Percentiles rank a stretch among this genome's conserved stretches.
phyloP scores from a whole-genome alignment of 805 yeast genomes.

The Metschnikowia picachoensis region DNA sequence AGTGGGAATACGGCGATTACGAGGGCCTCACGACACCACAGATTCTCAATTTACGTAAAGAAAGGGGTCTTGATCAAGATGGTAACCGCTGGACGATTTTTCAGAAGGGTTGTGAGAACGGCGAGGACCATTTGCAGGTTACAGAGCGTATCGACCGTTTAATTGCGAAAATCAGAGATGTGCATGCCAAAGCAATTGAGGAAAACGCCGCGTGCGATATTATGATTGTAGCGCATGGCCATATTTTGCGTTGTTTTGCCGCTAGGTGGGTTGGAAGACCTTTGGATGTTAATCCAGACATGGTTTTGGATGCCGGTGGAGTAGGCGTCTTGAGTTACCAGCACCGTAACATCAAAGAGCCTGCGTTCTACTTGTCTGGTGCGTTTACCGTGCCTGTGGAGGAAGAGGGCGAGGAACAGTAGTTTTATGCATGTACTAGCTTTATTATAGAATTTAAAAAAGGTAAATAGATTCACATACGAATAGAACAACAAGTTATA shows the following conservation, averaged over 20 bases:
- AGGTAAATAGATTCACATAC: no score
- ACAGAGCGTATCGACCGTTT: constrained; percentile 67
- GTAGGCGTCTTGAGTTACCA: constrained; percentile 89
- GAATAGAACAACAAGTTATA: no score
- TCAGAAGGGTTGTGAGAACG: constrained; percentile 91
- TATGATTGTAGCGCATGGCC: constrained; percentile 89
- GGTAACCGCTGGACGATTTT: constrained; percentile 71
- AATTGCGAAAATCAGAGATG: constrained; percentile 57
- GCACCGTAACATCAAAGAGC: constrained; percentile 80
- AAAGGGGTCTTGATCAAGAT: constrained; percentile 49
- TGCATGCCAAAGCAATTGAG: constrained; percentile 54
- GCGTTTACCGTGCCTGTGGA: constrained; percentile 73
- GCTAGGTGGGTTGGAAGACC: constrained; percentile 76
- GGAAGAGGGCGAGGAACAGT: constrained; percentile 39
- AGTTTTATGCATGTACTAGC: not conserved
- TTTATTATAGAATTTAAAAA: no score
- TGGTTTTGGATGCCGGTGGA: constrained; percentile 91
- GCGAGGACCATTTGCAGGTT: constrained; percentile 68
- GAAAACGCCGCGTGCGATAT: constrained; percentile 61
- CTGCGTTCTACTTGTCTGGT: constrained; percentile 81
- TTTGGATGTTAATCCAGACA: constrained; percentile 66
- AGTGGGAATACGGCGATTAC: constrained; percentile 96
- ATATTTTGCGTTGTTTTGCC: constrained; percentile 83
- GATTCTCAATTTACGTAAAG: constrained; percentile 55
- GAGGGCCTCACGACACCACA: constrained; percentile 76